These are phyloP conservation scores for Kondoa malvinella DNA, from an alignment of 768 basidiomycete genomes.

Conservation along the genomic window DNA sequence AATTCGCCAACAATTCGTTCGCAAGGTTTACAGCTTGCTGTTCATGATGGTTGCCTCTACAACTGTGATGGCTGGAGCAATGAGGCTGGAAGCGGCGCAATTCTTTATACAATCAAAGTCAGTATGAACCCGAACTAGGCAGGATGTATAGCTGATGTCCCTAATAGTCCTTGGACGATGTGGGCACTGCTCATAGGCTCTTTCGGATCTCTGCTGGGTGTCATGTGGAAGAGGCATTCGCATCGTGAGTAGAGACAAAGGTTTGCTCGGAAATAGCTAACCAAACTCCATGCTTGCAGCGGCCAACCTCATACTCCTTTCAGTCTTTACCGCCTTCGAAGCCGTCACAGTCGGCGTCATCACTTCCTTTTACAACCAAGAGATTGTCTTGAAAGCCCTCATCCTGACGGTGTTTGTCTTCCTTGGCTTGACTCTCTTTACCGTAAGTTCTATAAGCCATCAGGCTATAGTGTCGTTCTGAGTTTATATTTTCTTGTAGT, in stretches of 20 bases:
- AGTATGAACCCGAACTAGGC: background rate
- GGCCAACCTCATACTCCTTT: constrained; percentile 64
- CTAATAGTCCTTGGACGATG: constrained; percentile 61
- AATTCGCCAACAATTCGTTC: constrained; percentile 60
- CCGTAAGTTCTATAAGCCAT: too few relatives aligned
- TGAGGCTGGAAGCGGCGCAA: constrained; percentile 29
- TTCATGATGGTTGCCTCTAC: constrained; percentile 51
- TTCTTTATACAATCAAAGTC: background rate
- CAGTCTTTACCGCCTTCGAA: constrained; percentile 77
- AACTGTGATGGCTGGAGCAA: constrained; percentile 51
- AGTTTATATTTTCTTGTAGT: constrained; percentile 30
- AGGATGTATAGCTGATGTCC: constrained; percentile 35
- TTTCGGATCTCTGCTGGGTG: constrained; percentile 11
- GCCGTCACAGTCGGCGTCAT: constrained; percentile 76
- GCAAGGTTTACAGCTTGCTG: constrained; percentile 70
- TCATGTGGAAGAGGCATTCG: constrained; percentile 68
- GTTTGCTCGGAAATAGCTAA: background rate
- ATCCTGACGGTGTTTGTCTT: constrained; percentile 84
- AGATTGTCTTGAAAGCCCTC: constrained; percentile 70
- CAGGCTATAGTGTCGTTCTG: constrained; percentile 43
- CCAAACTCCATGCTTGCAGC: constrained; percentile 29
- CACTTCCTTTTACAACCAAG: constrained; percentile 49
- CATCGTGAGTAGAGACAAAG: constrained; percentile 36
- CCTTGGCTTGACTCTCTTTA: constrained; percentile 82
- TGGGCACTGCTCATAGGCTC: constrained; percentile 49